These are phyloP conservation scores for Psilocybe azurescens DNA, from an alignment of 768 basidiomycete species.

Conservation along the genomic window DNA sequence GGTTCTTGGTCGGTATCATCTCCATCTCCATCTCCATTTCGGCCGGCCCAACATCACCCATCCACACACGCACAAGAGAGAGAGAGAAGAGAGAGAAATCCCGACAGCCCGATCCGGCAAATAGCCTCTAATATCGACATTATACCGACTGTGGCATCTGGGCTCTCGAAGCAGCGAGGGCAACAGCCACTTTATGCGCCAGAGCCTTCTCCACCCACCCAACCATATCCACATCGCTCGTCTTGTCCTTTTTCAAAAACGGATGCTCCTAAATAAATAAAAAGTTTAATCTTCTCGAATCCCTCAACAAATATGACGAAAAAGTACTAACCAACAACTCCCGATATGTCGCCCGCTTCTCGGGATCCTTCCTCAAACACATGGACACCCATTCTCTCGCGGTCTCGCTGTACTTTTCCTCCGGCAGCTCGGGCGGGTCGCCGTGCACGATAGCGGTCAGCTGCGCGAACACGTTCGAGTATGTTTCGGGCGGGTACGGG, in stretches of 20 bases:
- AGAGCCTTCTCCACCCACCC: constrained; percentile 76
- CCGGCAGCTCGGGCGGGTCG: constrained; percentile 86
- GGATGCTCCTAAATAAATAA: constrained; percentile 64
- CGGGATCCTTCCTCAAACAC: constrained; percentile 85
- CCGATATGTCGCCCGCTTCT: constrained; percentile 79
- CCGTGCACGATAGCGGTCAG: constrained; percentile 95
- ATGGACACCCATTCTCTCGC: constrained; percentile 84
- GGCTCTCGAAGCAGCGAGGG: constrained; percentile 14
- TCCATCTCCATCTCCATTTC: no score
- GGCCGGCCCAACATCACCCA: no score
- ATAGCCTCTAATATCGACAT: neutral
- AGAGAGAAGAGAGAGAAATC: no score
- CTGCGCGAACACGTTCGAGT: constrained; percentile 96
- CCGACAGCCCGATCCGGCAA: no score
- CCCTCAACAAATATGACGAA: neutral
- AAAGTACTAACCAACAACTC: constrained; percentile 70
- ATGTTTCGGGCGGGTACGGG: constrained; percentile 97
- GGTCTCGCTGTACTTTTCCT: constrained; percentile 62
- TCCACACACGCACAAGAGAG: no score
- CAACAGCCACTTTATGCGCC: constrained; percentile 21
- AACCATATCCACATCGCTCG: constrained; percentile 79
- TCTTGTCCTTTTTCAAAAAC: constrained; percentile 68
- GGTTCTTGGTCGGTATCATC: no score
- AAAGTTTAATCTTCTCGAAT: neutral
- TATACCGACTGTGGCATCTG: constrained; percentile 26